Base-by-base conservation (phyloP, 1,284 basidiomycete species). In the Phellopilus nigrolimitatus region DNA sequence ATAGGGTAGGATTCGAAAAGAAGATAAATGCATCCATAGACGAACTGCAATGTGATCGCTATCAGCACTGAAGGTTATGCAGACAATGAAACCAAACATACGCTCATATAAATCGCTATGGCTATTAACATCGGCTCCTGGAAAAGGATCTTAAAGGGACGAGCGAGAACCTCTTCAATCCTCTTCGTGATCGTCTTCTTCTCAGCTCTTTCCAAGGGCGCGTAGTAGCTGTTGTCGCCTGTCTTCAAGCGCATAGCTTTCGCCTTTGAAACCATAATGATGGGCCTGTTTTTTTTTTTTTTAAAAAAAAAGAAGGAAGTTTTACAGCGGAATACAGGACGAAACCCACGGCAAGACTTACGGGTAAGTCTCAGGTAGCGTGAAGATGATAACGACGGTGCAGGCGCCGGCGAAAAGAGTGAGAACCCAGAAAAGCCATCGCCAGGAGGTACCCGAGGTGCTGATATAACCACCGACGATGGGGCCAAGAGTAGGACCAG, bases 191-290 rank as follows among this genome's bases (percentile, higher is more conserved):
- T 44, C 1, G 64, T 55, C 48, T 67, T 63, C 44, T 62, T 60
- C 13, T 64, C 59, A 3, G 60, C 47, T 21, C 62, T 59, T 55
- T 73, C 70, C 10, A 71, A 56, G 0, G 69, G 63, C 10, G 68
- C 68, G 62, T 76, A 79, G 60, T 75, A 86, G 2, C 73, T 64
- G 5, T 75, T 62, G 56, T 86, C 78, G 1, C 79, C 80, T 0
- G 82, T 84, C 51, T 70, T 63, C 57, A 66, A 65, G 22, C 70
- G 63, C 31, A 67, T 49, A 46, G 59, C 59, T 46, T 62, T 41
- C 0, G 70, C 69, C 13, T 64, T 66, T 22, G 56, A 54, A 1
- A 65, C 61, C n/a, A 84, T 64, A 28, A 85, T 68, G 40, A 80
- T 40, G 4, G 68, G 71, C 59, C 66, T 59, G 56, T n/a, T n/a